These are phyloP conservation scores for Candida endomychidarum DNA, from an alignment of 805 yeast genomes.

Conservation along the genomic window DNA sequence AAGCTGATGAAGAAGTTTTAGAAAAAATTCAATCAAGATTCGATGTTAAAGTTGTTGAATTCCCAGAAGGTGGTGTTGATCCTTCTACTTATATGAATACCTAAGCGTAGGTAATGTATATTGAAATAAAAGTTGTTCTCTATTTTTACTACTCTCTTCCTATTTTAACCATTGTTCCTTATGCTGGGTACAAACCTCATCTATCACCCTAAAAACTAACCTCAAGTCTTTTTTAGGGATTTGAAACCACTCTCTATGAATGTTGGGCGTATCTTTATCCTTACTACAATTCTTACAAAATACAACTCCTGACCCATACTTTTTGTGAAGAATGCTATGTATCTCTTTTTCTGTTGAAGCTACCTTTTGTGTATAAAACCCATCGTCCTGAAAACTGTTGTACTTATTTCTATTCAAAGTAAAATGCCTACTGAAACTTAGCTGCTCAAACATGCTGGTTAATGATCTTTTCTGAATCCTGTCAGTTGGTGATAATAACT, in stretches of 20 bases:
- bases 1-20: conserved; percentile 86
- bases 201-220: conserved; percentile 33
- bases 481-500: conserved; percentile 36
- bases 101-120: conserved; percentile 28
- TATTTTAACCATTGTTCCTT: too few relatives aligned
- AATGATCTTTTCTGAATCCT: conserved; percentile 1
- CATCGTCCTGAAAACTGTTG: conserved; percentile 27
- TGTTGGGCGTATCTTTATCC: conserved; percentile 21
- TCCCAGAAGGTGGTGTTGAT: conserved; percentile 98
- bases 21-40: conserved; percentile 94
- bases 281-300: conserved; percentile 47
- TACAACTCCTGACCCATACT: conserved; percentile 49
- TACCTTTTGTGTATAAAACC: conserved; percentile 36
- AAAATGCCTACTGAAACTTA: too few relatives aligned
- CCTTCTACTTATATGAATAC: conserved; percentile 98
- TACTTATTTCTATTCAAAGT: too few relatives aligned
- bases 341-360: conserved; percentile 40
- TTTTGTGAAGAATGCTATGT: conserved; percentile 36
- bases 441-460: conserved; percentile 7
- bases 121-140: conserved; percentile 6
- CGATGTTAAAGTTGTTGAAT: conserved; percentile 90
- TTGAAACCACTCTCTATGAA: conserved; percentile 60
- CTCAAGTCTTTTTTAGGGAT: conserved; percentile 43
- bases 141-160: too few relatives aligned
- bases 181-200: conserved; percentile 19